Evolutionary conservation across 768 basidiomycete genomes (phyloP).

Genomic region (Psilocybe cyanescens): DNA sequence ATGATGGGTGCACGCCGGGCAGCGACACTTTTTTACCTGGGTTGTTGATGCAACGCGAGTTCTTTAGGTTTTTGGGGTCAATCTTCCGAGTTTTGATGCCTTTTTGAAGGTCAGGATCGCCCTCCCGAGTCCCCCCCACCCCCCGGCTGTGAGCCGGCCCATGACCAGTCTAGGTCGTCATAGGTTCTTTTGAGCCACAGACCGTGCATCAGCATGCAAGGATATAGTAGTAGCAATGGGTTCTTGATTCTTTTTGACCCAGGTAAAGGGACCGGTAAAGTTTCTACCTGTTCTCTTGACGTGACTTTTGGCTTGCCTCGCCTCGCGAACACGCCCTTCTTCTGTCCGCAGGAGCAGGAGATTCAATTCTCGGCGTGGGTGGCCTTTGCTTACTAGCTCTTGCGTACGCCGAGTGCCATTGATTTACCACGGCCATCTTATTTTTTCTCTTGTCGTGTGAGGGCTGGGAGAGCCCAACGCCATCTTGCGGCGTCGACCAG

Average conservation of each 20-base stretch:
- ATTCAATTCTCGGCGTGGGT: neutral
- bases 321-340: neutral
- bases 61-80: neutral
- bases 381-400: neutral
- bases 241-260: conserved; percentile 5
- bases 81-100: conserved; percentile 1
- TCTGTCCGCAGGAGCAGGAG: neutral
- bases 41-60: neutral
- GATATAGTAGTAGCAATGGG: conserved; percentile 1
- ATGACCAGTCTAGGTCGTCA: neutral
- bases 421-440: conserved; percentile 13
- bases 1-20: conserved; percentile 5
- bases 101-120: conserved; percentile 8
- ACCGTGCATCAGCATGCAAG: neutral
- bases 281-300: neutral
- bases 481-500: neutral
- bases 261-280: conserved; percentile 10
- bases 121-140: no score
- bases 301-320: conserved; percentile 3
- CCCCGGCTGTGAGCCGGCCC: conserved; percentile 10
- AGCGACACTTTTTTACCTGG: neutral
- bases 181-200: conserved; percentile 7
- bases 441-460: conserved; percentile 14
- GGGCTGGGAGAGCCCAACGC: no score
- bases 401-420: neutral